Conservation (phyloP, 208 protist species). For the Histomonas meleagridis region DNA sequence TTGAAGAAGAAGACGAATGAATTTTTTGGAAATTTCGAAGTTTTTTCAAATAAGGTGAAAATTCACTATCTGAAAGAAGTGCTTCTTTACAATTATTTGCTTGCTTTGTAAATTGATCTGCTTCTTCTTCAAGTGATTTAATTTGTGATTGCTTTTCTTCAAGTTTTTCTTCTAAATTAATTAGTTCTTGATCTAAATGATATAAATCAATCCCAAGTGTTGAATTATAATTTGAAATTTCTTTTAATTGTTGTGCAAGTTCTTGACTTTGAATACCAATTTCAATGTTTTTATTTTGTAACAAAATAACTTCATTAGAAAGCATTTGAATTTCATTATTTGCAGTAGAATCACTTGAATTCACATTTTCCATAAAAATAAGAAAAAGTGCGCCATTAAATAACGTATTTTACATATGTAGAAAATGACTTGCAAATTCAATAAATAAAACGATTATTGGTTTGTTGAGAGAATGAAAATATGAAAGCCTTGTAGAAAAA, state of each 20-base stretch:
- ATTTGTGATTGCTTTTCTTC: not conserved
- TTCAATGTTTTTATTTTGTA: not conserved
- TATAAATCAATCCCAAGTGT: not conserved
- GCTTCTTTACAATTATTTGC: not conserved
- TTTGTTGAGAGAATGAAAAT: too few relatives aligned
- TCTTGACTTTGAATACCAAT: not conserved
- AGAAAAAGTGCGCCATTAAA: too few relatives aligned
- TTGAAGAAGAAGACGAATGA: not conserved
- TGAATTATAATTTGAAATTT: not conserved
- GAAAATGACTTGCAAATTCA: too few relatives aligned
- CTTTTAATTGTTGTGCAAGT: not conserved
- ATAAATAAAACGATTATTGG: too few relatives aligned
- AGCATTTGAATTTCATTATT: too few relatives aligned
- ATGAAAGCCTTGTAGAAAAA: too few relatives aligned
- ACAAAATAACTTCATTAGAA: not conserved
- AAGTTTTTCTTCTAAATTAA: not conserved
- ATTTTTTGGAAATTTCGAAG: not conserved
- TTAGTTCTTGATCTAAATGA: not conserved
- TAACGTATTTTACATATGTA: too few relatives aligned
- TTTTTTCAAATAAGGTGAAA: not conserved
- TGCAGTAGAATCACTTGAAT: too few relatives aligned
- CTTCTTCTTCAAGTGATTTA: not conserved
- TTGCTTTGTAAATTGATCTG: not conserved
- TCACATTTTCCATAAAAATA: too few relatives aligned
- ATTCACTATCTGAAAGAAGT: not conserved